These are phyloP conservation scores for Starmerella cellae DNA, from an alignment of 805 yeast species.

Conservation along the genomic window DNA sequence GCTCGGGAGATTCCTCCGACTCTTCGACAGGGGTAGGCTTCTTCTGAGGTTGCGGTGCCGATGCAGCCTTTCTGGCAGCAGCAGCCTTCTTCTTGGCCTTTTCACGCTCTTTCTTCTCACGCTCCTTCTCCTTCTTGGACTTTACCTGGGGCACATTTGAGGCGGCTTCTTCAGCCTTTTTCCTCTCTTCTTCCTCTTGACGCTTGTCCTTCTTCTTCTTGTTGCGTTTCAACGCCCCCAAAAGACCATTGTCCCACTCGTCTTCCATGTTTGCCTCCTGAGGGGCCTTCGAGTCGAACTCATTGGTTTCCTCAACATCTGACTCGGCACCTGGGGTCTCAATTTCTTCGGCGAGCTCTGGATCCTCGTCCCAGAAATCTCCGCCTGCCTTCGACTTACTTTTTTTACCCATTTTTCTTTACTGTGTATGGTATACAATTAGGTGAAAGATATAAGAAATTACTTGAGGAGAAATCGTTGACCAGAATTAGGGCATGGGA, in stretches of 20 bases:
- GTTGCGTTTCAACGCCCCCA: slow-evolving; percentile 69
- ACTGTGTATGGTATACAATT: too few species aligned
- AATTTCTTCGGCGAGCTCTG: slow-evolving; percentile 48
- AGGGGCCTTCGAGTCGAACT: slow-evolving; percentile 24
- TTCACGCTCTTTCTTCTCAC: slow-evolving; percentile 51
- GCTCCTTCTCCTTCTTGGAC: slow-evolving; percentile 93
- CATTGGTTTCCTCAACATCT: slow-evolving; percentile 2
- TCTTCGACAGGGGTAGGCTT: slow-evolving; percentile 28
- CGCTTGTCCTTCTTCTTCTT: slow-evolving; percentile 64
- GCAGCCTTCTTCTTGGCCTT: slow-evolving; percentile 62
- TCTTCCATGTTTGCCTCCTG: slow-evolving; percentile 26
- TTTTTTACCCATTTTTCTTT: slow-evolving; percentile 38
- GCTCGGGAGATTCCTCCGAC: slow-evolving; percentile 26
- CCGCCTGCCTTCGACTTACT: slow-evolving; percentile 56
- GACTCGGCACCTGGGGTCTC: slow-evolving; percentile 27
- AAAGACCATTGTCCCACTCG: slow-evolving; percentile 47
- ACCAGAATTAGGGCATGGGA: too few species aligned
- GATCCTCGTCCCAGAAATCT: slow-evolving; percentile 71
- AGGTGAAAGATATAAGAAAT: too few species aligned
- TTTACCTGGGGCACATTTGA: slow-evolving; percentile 66
- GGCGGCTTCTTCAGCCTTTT: slow-evolving; percentile 29
- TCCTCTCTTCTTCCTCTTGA: slow-evolving; percentile 37
- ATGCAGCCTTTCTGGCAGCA: slow-evolving; percentile 71
- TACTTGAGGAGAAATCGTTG: too few species aligned
- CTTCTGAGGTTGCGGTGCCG: slow-evolving; percentile 47